These are phyloP conservation scores for Ramaria rubella DNA, from an alignment of 768 basidiomycete species.

Conservation along the genomic window DNA sequence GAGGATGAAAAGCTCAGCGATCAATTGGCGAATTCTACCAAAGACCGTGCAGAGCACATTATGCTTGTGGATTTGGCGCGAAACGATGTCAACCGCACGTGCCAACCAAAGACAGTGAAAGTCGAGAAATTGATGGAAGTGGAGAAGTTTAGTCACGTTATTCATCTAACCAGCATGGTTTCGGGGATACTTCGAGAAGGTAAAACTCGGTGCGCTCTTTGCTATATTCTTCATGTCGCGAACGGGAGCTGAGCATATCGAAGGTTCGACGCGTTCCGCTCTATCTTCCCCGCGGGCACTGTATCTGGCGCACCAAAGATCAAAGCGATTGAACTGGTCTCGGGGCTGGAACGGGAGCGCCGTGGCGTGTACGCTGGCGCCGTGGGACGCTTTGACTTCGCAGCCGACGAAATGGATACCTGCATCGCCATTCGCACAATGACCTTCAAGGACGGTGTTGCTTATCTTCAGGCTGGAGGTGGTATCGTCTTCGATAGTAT, in stretches of 20 bases:
- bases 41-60: slow-evolving; percentile 96
- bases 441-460: slow-evolving; percentile 89
- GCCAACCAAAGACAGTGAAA: slow-evolving; percentile 90
- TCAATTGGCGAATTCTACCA: slow-evolving; percentile 74
- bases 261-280: slow-evolving; percentile 97
- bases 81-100: slow-evolving; percentile 97
- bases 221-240: neutral
- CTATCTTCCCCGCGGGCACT: slow-evolving; percentile 98
- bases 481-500: slow-evolving; percentile 96
- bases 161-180: slow-evolving; percentile 93
- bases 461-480: slow-evolving; percentile 92
- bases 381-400: slow-evolving; percentile 97
- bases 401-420: slow-evolving; percentile 91
- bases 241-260: neutral
- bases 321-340: slow-evolving; percentile 92
- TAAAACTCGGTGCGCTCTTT: slow-evolving; percentile 58
- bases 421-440: slow-evolving; percentile 99
- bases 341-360: slow-evolving; percentile 77
- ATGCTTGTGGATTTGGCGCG: slow-evolving; percentile 98
- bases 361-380: slow-evolving; percentile 96
- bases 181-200: slow-evolving; percentile 79
- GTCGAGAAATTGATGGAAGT: slow-evolving; percentile 92
- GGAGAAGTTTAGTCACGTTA: slow-evolving; percentile 97
- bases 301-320: slow-evolving; percentile 99
- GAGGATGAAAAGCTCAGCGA: slow-evolving; percentile 82